Conservation (phyloP, 176 grass and related monocot genomes). For the Chrysopogon serrulatus region DNA sequence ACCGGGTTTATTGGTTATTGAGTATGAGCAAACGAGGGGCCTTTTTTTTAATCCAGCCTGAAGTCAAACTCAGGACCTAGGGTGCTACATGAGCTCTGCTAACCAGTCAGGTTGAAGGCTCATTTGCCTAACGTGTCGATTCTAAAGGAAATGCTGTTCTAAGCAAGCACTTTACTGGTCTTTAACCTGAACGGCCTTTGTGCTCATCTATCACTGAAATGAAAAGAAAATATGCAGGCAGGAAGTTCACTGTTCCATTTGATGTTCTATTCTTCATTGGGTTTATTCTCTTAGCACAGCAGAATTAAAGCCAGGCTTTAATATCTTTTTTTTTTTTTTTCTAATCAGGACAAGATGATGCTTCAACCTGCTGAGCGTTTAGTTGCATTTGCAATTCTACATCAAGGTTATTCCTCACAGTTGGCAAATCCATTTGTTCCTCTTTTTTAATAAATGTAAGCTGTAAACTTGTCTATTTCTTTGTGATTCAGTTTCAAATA, state of each 20-base stretch:
- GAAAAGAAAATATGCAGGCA: neutral
- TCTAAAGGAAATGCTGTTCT: neutral
- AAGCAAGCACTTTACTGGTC: neutral
- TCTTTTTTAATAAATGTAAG: slow-evolving; percentile 78
- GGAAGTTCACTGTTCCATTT: neutral
- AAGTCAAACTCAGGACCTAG: too few species aligned
- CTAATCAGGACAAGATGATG: slow-evolving; percentile 73
- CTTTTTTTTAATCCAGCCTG: too few species aligned
- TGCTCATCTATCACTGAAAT: neutral
- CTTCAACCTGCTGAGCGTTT: slow-evolving; percentile 73
- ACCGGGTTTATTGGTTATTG: too few species aligned
- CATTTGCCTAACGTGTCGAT: neutral
- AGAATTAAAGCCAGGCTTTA: neutral
- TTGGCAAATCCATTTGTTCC: slow-evolving; percentile 71
- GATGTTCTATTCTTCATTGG: neutral
- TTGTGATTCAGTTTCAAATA: neutral
- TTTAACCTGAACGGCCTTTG: neutral
- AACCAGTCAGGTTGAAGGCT: neutral
- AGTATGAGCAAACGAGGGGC: too few species aligned
- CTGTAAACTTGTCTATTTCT: neutral
- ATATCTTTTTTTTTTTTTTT: neutral
- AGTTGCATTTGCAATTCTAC: slow-evolving; percentile 78
- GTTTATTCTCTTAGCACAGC: slow-evolving; percentile 10
- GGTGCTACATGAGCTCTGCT: neutral
- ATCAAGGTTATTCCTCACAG: slow-evolving; percentile 58